These are phyloP conservation scores for Candida vaughaniae DNA, from an alignment of 805 yeast species.

Conservation along the genomic window DNA sequence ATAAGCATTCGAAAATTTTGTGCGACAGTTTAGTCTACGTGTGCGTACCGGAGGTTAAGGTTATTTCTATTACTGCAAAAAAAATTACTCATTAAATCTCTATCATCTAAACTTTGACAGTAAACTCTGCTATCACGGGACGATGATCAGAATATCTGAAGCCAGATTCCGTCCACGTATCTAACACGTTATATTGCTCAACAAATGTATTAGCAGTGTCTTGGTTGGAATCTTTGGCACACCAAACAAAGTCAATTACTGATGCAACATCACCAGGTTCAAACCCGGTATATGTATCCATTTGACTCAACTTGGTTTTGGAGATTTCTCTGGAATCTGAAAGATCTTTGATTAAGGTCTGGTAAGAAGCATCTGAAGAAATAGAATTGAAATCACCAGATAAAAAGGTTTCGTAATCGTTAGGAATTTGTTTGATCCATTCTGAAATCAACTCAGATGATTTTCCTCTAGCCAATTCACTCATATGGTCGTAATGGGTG, in stretches of 20 bases:
- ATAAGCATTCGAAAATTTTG: too few relatives aligned
- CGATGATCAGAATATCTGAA: conserved; percentile 47
- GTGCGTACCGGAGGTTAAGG: too few relatives aligned
- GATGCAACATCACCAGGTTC: conserved; percentile 17
- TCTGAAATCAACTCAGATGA: conserved; percentile 45
- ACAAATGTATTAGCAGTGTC: conserved; percentile 16
- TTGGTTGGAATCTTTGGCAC: conserved; percentile 25
- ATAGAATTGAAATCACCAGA: conserved; percentile 57
- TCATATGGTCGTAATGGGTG: conserved; percentile 52
- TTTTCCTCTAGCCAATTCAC: conserved; percentile 44
- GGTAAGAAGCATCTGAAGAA: conserved; percentile 18
- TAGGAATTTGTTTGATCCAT: conserved; percentile 32
- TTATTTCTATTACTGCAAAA: too few relatives aligned
- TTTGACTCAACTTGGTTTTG: conserved; percentile 16
- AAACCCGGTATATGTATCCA: conserved; percentile 44
- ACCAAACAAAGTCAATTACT: conserved; percentile 40
- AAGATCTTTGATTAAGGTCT: conserved; percentile 28
- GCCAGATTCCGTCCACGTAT: conserved; percentile 32
- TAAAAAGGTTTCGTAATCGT: conserved; percentile 40
- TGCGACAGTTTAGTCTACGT: too few relatives aligned
- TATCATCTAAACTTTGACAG: too few relatives aligned
- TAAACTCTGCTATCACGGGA: conserved; percentile 28
- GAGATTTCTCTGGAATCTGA: conserved; percentile 31
- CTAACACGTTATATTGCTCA: conserved; percentile 28
- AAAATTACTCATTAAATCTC: too few relatives aligned